Base-by-base conservation (phyloP, 345 rosid genomes). In the Dimocarpus longan region DNA sequence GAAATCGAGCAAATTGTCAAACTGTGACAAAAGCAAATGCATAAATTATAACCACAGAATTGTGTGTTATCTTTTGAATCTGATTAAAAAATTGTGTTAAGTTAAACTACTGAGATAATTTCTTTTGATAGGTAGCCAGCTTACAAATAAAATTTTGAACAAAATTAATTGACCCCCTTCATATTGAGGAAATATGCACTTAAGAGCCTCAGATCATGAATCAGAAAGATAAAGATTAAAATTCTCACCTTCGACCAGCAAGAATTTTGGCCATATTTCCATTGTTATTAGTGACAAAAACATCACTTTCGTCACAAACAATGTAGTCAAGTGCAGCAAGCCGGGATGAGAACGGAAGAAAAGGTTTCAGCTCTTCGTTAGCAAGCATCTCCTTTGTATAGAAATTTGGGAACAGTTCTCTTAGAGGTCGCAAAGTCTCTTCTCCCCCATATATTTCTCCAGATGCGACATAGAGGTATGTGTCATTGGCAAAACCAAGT, bases 231-330 rank as follows among this genome's bases (percentile, higher is more conserved):
- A 73, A 50, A 46, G 59, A 78, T 24, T 69, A 66, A 57, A 68
- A 18, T 73, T 74, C 90, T 91, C 80, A 97, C 99, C 99, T 97
- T 89, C 95, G 84, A 72, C 99, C 99, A 10, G 99, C 96, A 76
- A 97, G 98, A 84, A 93, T 93, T 89, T 93, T 97, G 80, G 98
- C 99, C 99, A 97, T 97, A 71, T 97, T 97, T 83, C 98, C 99
- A 63, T 97, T 97, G 74, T 97, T 97, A 65, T 94, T 97, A 39
- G 99, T 91, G 86, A 93, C 90, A 79, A 94, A 97, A 76, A 94
- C 98, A 22, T 97, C 98, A 66, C 99, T 97, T 80, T 94, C 95
- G 42, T 97, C 98, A 71, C 93, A 93, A 73, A 88, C 98, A 48
- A 93, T 92, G 90, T 91, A 93, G 86, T 97, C 99, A 37, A 93